A percentile compares a stretch with the other conserved stretches of the same genome.
These are phyloP conservation scores for Dendrobium nobile DNA, from an alignment of 106 monocot species.

Conservation along the genomic window DNA sequence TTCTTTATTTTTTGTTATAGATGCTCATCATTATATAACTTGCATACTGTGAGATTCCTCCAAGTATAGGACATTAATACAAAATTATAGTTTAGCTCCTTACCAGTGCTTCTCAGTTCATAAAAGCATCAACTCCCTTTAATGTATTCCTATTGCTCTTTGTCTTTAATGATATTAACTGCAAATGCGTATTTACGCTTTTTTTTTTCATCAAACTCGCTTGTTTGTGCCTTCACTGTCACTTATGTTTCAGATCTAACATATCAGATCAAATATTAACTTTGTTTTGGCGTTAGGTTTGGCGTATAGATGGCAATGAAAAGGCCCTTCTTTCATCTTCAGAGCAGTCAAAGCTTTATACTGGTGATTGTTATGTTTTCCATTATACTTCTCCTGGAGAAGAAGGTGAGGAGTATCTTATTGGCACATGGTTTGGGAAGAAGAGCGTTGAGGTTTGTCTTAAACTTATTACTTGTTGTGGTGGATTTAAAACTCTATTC, in stretches of 20 bases:
- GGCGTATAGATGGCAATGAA: constrained; percentile 78
- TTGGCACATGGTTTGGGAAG: constrained; percentile 96
- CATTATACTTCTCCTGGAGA: constrained; percentile 89
- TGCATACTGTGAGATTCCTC: background rate
- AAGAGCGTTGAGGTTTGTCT: constrained; percentile 62
- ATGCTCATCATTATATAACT: background rate
- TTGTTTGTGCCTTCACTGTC: background rate
- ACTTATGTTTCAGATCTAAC: background rate
- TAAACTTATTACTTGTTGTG: background rate
- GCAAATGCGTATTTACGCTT: background rate
- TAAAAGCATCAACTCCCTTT: background rate
- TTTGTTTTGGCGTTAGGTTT: constrained; percentile 44
- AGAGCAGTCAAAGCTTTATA: constrained; percentile 77
- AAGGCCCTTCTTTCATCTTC: constrained; percentile 67
- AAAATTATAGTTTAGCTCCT: too few species aligned
- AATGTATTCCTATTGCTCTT: background rate
- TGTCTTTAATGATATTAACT: background rate
- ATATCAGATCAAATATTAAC: background rate
- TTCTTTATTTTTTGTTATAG: background rate
- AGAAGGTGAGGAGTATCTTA: constrained; percentile 74
- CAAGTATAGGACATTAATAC: too few species aligned
- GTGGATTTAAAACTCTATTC: background rate
- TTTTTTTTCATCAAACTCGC: background rate
- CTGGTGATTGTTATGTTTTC: constrained; percentile 93
- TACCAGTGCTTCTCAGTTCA: background rate